Evolutionary conservation across 2,329 filamentous ascomycete species (phyloP).

Genomic region (Rugonectria rugulosa): DNA sequence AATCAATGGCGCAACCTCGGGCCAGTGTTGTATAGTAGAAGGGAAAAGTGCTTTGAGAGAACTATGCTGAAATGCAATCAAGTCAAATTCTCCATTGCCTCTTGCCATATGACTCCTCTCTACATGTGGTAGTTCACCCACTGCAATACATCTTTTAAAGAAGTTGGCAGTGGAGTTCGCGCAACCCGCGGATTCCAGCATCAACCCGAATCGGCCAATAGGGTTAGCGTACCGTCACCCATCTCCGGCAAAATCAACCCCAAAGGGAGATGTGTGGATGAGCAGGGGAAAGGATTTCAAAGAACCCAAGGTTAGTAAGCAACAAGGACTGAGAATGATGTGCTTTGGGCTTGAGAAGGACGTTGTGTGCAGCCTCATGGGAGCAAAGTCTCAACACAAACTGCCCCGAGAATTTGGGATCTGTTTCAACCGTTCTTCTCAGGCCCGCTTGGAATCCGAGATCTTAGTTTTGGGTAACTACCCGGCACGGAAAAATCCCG

Average conservation of each 20-base stretch:
- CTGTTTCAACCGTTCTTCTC: too few species aligned
- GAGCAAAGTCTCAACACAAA: too few species aligned
- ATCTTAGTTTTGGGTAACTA: too few species aligned
- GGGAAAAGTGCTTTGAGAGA: background rate
- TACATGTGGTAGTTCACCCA: too few species aligned
- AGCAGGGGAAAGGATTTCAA: background rate
- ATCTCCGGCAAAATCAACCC: background rate
- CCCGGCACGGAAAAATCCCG: too few species aligned
- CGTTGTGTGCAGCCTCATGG: too few species aligned
- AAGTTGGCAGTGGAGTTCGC: conserved; percentile 5
- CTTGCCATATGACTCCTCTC: too few species aligned
- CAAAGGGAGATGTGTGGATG: background rate
- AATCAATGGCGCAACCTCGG: background rate
- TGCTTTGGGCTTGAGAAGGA: too few species aligned
- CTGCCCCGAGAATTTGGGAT: too few species aligned
- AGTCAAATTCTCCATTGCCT: background rate
- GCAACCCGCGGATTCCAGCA: conserved; percentile 7
- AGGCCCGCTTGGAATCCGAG: too few species aligned
- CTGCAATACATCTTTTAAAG: background rate
- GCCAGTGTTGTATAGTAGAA: background rate
- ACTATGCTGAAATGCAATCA: background rate
- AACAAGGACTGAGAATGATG: too few species aligned
- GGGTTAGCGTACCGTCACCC: conserved; percentile 1
- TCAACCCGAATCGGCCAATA: background rate
- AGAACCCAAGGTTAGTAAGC: too few species aligned